A percentile compares a stretch with the other conserved stretches of the same genome.
These are phyloP conservation scores for Penicillium tannophilum DNA, from an alignment of 495 filamentous ascomycete genomes.

Conservation along the genomic window DNA sequence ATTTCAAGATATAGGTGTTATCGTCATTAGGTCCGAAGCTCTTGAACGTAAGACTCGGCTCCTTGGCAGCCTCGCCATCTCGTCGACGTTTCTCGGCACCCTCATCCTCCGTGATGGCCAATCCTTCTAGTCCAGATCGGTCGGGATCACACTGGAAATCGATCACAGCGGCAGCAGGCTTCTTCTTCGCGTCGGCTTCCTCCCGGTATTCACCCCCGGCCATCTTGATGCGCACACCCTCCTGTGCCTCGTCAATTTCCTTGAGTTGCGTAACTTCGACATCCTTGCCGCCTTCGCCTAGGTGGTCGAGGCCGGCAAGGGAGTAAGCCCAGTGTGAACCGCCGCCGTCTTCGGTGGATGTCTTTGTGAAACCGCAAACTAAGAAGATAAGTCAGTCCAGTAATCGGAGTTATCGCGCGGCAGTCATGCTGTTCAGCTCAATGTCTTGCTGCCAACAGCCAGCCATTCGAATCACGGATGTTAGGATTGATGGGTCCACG, in stretches of 20 bases:
- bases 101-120: slow-evolving; percentile 41
- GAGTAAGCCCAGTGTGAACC: slow-evolving; percentile 53
- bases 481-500: slow-evolving; percentile 2
- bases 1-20: slow-evolving; percentile 56
- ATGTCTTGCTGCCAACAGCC: neutral
- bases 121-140: slow-evolving; percentile 68
- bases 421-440: neutral
- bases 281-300: slow-evolving; percentile 55
- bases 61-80: slow-evolving; percentile 31
- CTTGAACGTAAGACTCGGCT: slow-evolving; percentile 68
- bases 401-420: neutral
- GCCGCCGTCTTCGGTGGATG: slow-evolving; percentile 43
- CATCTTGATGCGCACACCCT: slow-evolving; percentile 72
- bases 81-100: slow-evolving; percentile 29
- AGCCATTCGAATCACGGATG: neutral
- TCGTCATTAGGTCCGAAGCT: slow-evolving; percentile 61
- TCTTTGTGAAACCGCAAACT: slow-evolving; percentile 80
- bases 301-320: slow-evolving; percentile 69
- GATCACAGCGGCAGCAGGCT: slow-evolving; percentile 68
- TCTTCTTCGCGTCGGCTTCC: slow-evolving; percentile 44
- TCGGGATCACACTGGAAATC: slow-evolving; percentile 81
- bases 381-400: slow-evolving; percentile 8
- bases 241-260: slow-evolving; percentile 58
- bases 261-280: slow-evolving; percentile 64
- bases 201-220: slow-evolving; percentile 63